phyloP scores from a whole-genome alignment of 768 basidiomycete genomes.

The Suillus paluster region DNA sequence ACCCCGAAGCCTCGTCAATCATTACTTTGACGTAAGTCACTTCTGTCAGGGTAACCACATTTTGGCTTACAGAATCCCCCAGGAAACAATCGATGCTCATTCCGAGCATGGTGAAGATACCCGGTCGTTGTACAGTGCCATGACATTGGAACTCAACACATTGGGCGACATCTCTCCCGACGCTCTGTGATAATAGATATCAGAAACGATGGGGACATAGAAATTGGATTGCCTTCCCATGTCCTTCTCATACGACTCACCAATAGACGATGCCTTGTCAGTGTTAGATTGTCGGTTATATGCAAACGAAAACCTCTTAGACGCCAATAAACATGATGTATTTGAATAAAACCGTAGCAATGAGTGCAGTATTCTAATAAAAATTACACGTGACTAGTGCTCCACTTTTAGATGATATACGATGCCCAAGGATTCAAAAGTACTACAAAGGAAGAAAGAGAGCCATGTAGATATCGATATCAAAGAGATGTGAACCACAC shows the following conservation, averaged over 20 bases:
- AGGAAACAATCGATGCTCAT: conserved; percentile 76
- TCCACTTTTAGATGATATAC: conserved; percentile 36
- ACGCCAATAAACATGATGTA: conserved; percentile 32
- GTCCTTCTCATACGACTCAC: background rate
- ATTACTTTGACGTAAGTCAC: conserved; percentile 89
- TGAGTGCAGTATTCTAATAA: conserved; percentile 41
- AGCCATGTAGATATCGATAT: conserved; percentile 15
- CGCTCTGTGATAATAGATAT: conserved; percentile 50
- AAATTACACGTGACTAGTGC: conserved; percentile 39
- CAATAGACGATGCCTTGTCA: conserved; percentile 5
- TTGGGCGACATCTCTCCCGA: conserved; percentile 75
- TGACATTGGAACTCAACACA: conserved; percentile 58
- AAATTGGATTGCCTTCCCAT: background rate
- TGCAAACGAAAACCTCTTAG: background rate
- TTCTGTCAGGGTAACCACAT: background rate
- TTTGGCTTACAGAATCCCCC: background rate
- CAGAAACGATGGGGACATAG: background rate
- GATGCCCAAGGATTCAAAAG: conserved; percentile 21
- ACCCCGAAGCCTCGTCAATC: conserved; percentile 82
- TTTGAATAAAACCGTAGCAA: conserved; percentile 29
- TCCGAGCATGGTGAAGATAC: conserved; percentile 80
- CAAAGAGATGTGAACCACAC: conserved; percentile 13
- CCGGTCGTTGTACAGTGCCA: conserved; percentile 63
- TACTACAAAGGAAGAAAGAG: conserved; percentile 12
- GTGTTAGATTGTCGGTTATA: too few relatives aligned